These are phyloP conservation scores for Tetracentron sinense DNA, from an alignment of 164 flowering plant species.

Conservation along the genomic window DNA sequence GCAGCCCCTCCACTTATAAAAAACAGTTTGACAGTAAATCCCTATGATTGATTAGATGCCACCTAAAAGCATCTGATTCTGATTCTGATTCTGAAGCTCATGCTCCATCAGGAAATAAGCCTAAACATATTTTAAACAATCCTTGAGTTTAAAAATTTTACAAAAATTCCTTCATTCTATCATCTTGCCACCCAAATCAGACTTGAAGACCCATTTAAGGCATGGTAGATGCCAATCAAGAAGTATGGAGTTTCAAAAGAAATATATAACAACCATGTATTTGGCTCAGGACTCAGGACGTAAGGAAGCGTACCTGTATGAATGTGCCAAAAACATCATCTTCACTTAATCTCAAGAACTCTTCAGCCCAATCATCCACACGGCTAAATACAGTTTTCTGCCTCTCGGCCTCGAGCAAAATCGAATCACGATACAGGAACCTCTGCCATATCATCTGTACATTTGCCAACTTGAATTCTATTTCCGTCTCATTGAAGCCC, in stretches of 20 bases:
- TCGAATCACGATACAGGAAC: conserved; percentile 78
- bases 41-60: no score
- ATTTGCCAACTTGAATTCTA: conserved; percentile 66
- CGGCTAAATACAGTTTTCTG: conserved; percentile 53
- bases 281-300: neutral
- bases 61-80: no score
- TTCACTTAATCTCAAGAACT: conserved; percentile 48
- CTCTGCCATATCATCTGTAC: conserved; percentile 88
- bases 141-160: no score
- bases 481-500: conserved; percentile 75
- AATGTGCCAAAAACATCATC: conserved; percentile 87
- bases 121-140: no score
- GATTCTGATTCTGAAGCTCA: no score
- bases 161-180: no score
- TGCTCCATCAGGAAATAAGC: no score
- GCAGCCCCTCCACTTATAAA: no score
- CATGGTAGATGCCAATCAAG: no score
- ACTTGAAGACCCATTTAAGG: no score
- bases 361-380: conserved; percentile 68
- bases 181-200: no score
- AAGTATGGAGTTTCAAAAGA: neutral
- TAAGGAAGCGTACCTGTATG: conserved; percentile 59
- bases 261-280: neutral
- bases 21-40: no score
- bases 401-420: conserved; percentile 85